These are phyloP conservation scores for Begonia masoniana DNA, from an alignment of 306 rosid genomes.

Conservation along the genomic window DNA sequence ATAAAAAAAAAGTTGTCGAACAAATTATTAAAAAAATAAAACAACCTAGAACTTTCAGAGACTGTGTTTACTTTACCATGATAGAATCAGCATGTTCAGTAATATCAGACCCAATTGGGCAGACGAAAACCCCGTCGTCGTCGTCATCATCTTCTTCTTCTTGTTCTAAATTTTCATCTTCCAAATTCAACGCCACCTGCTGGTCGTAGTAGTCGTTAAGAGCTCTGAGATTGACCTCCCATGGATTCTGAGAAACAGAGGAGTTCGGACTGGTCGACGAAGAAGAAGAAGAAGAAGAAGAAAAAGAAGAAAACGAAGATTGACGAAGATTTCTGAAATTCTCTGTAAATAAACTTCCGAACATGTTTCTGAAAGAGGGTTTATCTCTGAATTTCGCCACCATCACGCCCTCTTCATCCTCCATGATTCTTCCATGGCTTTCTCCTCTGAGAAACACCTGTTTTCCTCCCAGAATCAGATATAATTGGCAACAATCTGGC, in stretches of 20 bases:
- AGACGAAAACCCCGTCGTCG: slow-evolving; percentile 9
- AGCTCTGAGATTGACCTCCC: slow-evolving; percentile 45
- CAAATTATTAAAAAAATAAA: background rate
- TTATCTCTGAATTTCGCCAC: slow-evolving; percentile 47
- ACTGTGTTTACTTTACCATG: slow-evolving; percentile 22
- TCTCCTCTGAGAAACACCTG: slow-evolving; percentile 44
- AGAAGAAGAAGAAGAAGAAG: slow-evolving; percentile 10
- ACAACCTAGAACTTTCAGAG: too few relatives aligned
- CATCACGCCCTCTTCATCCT: slow-evolving; percentile 60
- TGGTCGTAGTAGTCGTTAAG: slow-evolving; percentile 49
- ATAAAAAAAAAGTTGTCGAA: background rate
- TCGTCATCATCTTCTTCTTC: slow-evolving; percentile 15
- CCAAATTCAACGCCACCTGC: slow-evolving; percentile 26
- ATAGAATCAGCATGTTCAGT: slow-evolving; percentile 20
- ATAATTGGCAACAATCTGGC: slow-evolving; percentile 58
- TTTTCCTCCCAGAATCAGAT: slow-evolving; percentile 63
- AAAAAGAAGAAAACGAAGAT: slow-evolving; percentile 14
- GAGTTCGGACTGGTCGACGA: slow-evolving; percentile 27
- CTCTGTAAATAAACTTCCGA: slow-evolving; percentile 52
- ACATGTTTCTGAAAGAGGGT: slow-evolving; percentile 44
- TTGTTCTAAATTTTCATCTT: slow-evolving; percentile 19
- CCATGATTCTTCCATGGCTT: slow-evolving; percentile 51
- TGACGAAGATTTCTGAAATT: slow-evolving; percentile 7
- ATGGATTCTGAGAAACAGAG: slow-evolving; percentile 24
- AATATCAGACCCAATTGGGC: slow-evolving; percentile 36